These are phyloP conservation scores for Silene latifolia DNA, from an alignment of 148 eudicot species.

Conservation along the genomic window DNA sequence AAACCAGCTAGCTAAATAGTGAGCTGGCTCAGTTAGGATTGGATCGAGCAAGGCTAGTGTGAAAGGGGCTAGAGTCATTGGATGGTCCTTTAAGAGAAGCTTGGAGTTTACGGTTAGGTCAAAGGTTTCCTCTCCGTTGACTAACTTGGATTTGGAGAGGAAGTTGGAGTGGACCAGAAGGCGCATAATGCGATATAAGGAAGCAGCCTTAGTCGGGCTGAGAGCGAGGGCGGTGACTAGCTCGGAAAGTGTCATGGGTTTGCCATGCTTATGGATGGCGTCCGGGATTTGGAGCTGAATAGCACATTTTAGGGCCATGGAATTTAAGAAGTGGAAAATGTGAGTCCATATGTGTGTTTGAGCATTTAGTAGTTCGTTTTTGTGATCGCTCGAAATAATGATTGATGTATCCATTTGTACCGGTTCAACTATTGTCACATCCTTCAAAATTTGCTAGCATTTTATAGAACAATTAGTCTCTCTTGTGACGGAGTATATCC, in stretches of 20 bases:
- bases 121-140: slow-evolving; percentile 13
- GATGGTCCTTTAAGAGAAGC: slow-evolving; percentile 28
- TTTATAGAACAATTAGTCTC: too few relatives aligned
- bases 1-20: slow-evolving; percentile 26
- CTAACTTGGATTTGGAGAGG: background rate
- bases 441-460: background rate
- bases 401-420: background rate
- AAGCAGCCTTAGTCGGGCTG: slow-evolving; percentile 14
- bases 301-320: slow-evolving; percentile 39
- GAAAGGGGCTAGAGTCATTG: slow-evolving; percentile 15
- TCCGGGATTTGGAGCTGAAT: slow-evolving; percentile 30
- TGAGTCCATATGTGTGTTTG: slow-evolving; percentile 33
- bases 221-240: slow-evolving; percentile 14
- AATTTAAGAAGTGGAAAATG: slow-evolving; percentile 14
- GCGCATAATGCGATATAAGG: slow-evolving; percentile 24
- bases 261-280: slow-evolving; percentile 28
- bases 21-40: slow-evolving; percentile 14
- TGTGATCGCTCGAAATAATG: background rate
- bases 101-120: slow-evolving; percentile 26
- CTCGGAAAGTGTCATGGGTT: slow-evolving; percentile 24
- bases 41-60: slow-evolving; percentile 21
- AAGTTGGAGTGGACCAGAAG: slow-evolving; percentile 27
- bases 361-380: slow-evolving; percentile 24
- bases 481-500: too few relatives aligned
- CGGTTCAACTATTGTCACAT: background rate